Percentiles rank a stretch among this genome's conserved stretches.
Evolutionary conservation across 768 basidiomycete genomes (phyloP).

Genomic region (Panus rudis): DNA sequence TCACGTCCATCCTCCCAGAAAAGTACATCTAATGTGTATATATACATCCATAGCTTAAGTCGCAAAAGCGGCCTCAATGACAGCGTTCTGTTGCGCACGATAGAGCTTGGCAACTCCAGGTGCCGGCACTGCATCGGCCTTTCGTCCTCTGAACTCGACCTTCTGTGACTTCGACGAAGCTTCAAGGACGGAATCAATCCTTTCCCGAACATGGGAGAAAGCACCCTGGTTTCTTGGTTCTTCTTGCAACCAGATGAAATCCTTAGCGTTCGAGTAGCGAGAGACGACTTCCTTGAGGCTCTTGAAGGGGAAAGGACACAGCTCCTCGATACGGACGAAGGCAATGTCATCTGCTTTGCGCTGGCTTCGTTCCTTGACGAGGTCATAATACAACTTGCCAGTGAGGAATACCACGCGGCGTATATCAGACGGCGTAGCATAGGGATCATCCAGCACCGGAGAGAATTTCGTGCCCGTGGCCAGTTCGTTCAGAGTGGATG

Average conservation of each 20-base stretch:
- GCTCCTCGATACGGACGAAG: slow-evolving; percentile 75
- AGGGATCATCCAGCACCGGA: slow-evolving; percentile 54
- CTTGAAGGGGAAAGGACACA: slow-evolving; percentile 81
- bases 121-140: slow-evolving; percentile 67
- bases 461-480: slow-evolving; percentile 53
- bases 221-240: slow-evolving; percentile 87
- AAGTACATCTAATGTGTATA: background rate
- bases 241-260: slow-evolving; percentile 73
- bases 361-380: slow-evolving; percentile 59
- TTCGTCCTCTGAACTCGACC: slow-evolving; percentile 56
- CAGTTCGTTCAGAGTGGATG: slow-evolving; percentile 61
- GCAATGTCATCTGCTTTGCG: slow-evolving; percentile 36
- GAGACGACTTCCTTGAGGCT: slow-evolving; percentile 39
- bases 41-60: slow-evolving; percentile 24
- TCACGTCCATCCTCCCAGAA: background rate
- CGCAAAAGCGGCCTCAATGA: slow-evolving; percentile 57
- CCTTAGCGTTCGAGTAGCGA: slow-evolving; percentile 35
- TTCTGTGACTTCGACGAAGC: slow-evolving; percentile 5
- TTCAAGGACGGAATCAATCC: no score
- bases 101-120: slow-evolving; percentile 71
- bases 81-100: slow-evolving; percentile 50
- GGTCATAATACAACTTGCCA: slow-evolving; percentile 87
- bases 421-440: no score
- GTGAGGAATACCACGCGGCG: slow-evolving; percentile 71
- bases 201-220: slow-evolving; percentile 28